These are phyloP conservation scores for Penicillium sp. DNA, from an alignment of 2,329 filamentous ascomycete species.

Conservation along the genomic window DNA sequence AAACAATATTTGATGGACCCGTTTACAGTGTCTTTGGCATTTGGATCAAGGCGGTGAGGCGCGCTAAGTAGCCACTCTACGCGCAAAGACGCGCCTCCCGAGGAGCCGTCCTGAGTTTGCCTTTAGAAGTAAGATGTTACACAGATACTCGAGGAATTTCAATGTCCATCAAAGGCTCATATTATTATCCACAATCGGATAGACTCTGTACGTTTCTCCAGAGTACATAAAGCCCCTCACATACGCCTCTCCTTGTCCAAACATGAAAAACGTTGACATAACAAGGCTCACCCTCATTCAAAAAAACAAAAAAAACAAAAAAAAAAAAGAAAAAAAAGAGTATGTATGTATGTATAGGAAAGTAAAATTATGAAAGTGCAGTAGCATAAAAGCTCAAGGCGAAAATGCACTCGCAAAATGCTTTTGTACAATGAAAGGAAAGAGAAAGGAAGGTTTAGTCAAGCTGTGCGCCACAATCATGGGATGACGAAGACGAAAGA, in stretches of 20 bases:
- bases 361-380: slow-evolving; percentile 18
- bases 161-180: not conserved
- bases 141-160: not conserved
- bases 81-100: slow-evolving; percentile 26
- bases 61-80: slow-evolving; percentile 27
- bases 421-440: slow-evolving; percentile 40
- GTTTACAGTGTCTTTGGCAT: slow-evolving; percentile 5
- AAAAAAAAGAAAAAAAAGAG: too few relatives aligned
- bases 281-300: slow-evolving; percentile 14
- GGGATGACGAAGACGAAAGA: slow-evolving; percentile 11
- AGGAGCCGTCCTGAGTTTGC: not conserved
- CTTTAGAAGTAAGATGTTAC: not conserved
- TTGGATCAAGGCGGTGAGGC: slow-evolving; percentile 30
- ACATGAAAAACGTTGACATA: slow-evolving; percentile 15
- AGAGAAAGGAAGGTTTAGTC: slow-evolving; percentile 15
- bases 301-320: slow-evolving; percentile 13
- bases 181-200: slow-evolving; percentile 9
- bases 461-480: slow-evolving; percentile 19
- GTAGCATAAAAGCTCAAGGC: slow-evolving; percentile 11
- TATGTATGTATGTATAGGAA: slow-evolving; percentile 21
- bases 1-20: slow-evolving; percentile 16
- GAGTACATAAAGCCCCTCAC: slow-evolving; percentile 32
- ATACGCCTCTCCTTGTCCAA: slow-evolving; percentile 22
- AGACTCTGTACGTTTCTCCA: slow-evolving; percentile 31
- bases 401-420: slow-evolving; percentile 27